Conservation (phyloP, 2,329 filamentous ascomycete species). For the Alternaria ventricosa region DNA sequence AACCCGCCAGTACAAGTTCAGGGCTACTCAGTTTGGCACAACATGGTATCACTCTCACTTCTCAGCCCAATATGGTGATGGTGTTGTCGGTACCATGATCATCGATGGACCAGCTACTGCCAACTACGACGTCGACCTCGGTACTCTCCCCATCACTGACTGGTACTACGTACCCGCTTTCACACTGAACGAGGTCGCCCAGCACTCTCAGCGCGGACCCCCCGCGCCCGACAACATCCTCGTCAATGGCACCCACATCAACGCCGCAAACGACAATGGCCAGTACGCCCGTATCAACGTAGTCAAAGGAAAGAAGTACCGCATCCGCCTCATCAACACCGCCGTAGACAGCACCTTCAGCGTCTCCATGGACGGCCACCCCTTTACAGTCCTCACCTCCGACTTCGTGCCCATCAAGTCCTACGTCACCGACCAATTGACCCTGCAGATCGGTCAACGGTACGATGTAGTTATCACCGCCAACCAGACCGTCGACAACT, state of each 20-base stretch:
- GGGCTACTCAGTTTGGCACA: conserved; percentile 58
- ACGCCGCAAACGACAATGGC: conserved; percentile 49
- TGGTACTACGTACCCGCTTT: conserved; percentile 61
- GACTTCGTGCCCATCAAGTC: conserved; percentile 55
- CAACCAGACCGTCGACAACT: conserved; percentile 53
- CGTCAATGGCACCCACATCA: conserved; percentile 64
- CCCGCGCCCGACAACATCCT: conserved; percentile 54
- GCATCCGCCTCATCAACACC: conserved; percentile 65
- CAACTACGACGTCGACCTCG: conserved; percentile 66
- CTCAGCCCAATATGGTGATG: conserved; percentile 53
- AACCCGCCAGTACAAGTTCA: conserved; percentile 64
- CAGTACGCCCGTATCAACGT: conserved; percentile 45
- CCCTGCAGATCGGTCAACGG: conserved; percentile 47
- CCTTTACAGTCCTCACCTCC: conserved; percentile 51
- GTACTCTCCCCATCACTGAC: conserved; percentile 65
- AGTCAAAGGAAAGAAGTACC: conserved; percentile 60
- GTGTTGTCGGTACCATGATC: conserved; percentile 50
- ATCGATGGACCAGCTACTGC: conserved; percentile 52
- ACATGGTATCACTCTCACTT: conserved; percentile 55
- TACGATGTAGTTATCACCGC: conserved; percentile 57
- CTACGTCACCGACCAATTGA: conserved; percentile 44
- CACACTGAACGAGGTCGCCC: conserved; percentile 39
- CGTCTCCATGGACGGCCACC: conserved; percentile 50
- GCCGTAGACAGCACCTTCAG: conserved; percentile 42
- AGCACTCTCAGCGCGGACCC: conserved; percentile 42